Base-by-base conservation (phyloP, 768 basidiomycete genomes). In the Lanmaoa pseudosensibilis region DNA sequence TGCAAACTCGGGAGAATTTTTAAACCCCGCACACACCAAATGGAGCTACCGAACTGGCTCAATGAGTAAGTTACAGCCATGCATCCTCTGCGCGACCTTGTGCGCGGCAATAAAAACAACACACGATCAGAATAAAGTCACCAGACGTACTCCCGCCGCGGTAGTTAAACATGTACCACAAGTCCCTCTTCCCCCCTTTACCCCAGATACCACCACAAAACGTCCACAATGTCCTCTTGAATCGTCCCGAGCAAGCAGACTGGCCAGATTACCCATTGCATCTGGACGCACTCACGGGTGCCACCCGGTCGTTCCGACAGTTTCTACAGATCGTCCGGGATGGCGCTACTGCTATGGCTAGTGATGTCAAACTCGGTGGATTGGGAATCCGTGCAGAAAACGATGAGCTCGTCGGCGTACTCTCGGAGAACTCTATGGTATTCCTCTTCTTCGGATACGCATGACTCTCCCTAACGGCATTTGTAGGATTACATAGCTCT, bases 341-440 rank as follows among this genome's bases (percentile, higher is more conserved):
- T 48, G 80, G 80, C 16, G 80, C 84, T 3, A 87, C 86, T 0
- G 85, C 81, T 0, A 74, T 90, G 13, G 80, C 73, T 3, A 66
- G 73, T n/a, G 75, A 80, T 6, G 55, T 72, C 13, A 60, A 71
- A 0, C 66, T 78, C 18, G 86, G 86, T 0, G 87, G 89, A 0
- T 72, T 88, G 1, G 86, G 80, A 0, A 65, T 91, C 12, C 63
- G 69, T 5, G 67, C 69, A 0, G 74, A 74, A 40, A 74, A 78
- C 19, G 76, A 75, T 0, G 85, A 87, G 50, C 80, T 89, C 23
- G 76, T 90, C 19, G 90, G 87, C 7, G 81, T 92, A 16, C 78
- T 90, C 65, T 83, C 82, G 68, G 79, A 86, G 45, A 92, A 91
- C 65, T 85, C 80, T 34, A 65, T 84, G 68, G 90, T 88, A 70